Percentiles rank a stretch among this genome's conserved stretches.
phyloP scores from a whole-genome alignment of 371 early-diverging fungal genomes.

The Mucor irregularis region DNA sequence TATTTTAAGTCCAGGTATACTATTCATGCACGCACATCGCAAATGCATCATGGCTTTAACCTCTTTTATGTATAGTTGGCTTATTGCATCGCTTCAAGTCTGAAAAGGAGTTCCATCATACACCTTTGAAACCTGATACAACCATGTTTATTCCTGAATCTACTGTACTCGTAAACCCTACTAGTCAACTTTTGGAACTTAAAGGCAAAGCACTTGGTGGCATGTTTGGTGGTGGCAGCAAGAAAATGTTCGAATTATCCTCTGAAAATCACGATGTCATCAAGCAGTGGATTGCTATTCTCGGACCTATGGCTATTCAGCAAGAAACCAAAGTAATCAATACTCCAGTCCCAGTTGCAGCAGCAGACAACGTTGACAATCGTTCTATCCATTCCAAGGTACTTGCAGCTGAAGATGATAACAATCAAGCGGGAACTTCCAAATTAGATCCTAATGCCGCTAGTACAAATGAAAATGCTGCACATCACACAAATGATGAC shows the following conservation, averaged over 20 bases:
- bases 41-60: too few species aligned
- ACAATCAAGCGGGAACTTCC: neutral
- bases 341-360: neutral
- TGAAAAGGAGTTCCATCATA: conserved; percentile 2
- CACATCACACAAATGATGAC: neutral
- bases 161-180: conserved; percentile 1
- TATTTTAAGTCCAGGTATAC: conserved; percentile 23
- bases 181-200: conserved; percentile 8
- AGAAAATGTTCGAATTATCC: conserved; percentile 11
- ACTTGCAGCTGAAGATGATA: conserved; percentile 6
- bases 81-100: conserved; percentile 17
- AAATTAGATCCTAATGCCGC: neutral
- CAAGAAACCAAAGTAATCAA: neutral
- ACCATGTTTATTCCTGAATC: conserved; percentile 22
- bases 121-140: conserved; percentile 14
- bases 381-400: conserved; percentile 13
- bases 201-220: conserved; percentile 11
- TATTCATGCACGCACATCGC: neutral
- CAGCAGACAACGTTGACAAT: neutral
- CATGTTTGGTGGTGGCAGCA: conserved; percentile 12
- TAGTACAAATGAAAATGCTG: too few species aligned
- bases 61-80: conserved; percentile 10
- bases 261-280: neutral
- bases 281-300: conserved; percentile 3
- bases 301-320: conserved; percentile 14